Conservation (phyloP, 768 basidiomycete genomes). For the Leccinum imitatum region DNA sequence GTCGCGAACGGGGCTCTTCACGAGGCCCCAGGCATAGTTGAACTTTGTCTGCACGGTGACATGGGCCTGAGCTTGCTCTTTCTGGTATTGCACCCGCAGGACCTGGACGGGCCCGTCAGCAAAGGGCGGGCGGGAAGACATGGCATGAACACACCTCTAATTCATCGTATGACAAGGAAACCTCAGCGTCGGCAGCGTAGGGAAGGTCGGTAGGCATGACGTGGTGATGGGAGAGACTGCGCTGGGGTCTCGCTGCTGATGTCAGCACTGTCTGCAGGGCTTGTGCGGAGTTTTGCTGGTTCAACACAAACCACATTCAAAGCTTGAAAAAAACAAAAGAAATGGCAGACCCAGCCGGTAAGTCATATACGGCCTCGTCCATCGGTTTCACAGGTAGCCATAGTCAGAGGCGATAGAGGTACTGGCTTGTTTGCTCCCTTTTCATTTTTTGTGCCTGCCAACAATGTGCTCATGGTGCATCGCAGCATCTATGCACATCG, state of each 20-base stretch:
- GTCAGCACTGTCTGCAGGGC: slow-evolving; percentile 20
- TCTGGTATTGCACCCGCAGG: slow-evolving; percentile 82
- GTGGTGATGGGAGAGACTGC: slow-evolving; percentile 20
- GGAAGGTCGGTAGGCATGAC: slow-evolving; percentile 81
- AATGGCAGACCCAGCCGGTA: slow-evolving; percentile 59
- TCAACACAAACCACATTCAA: slow-evolving; percentile 27
- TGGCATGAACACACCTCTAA: slow-evolving; percentile 58
- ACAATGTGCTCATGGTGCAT: slow-evolving; percentile 68
- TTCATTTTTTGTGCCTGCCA: slow-evolving; percentile 39
- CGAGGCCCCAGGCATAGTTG: slow-evolving; percentile 96
- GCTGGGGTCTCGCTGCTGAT: slow-evolving; percentile 24
- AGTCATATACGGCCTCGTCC: slow-evolving; percentile 34
- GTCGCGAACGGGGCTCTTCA: slow-evolving; percentile 83
- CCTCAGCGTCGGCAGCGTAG: slow-evolving; percentile 93
- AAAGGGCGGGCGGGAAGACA: background rate
- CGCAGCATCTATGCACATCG: slow-evolving; percentile 43
- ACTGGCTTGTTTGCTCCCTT: slow-evolving; percentile 32
- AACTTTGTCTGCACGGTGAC: slow-evolving; percentile 95
- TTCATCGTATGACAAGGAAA: slow-evolving; percentile 86
- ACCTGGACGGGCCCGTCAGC: slow-evolving; percentile 50
- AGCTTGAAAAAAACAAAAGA: slow-evolving; percentile 10
- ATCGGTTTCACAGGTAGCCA: slow-evolving; percentile 30
- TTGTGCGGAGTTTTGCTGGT: slow-evolving; percentile 22
- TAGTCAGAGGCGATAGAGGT: slow-evolving; percentile 15
- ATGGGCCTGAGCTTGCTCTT: slow-evolving; percentile 79